A percentile compares a stretch with the other conserved stretches of the same genome.
Conservation (phyloP, 225 moss, liverwort and hornwort genomes). For the Pseudoscleropodium purum region DNA sequence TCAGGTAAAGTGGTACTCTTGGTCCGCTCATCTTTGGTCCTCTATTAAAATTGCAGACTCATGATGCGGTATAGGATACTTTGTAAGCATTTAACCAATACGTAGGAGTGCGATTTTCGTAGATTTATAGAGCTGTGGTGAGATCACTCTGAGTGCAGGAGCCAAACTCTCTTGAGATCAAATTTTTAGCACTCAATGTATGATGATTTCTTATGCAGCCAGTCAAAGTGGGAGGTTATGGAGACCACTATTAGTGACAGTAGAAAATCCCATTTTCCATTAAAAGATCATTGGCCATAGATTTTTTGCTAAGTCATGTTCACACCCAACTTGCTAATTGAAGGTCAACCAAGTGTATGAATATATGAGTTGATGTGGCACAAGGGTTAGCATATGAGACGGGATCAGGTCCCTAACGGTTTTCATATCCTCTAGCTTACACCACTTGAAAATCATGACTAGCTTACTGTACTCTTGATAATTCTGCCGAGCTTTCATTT, state of each 20-base stretch:
- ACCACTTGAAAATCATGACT: neutral
- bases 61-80: neutral
- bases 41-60: neutral
- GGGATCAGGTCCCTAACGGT: neutral
- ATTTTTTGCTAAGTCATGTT: neutral
- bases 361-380: neutral
- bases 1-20: constrained; percentile 48
- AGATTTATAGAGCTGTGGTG: neutral
- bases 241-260: neutral
- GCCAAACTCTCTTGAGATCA: neutral
- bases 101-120: neutral
- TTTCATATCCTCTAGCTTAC: neutral
- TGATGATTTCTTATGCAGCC: neutral
- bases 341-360: neutral
- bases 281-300: neutral
- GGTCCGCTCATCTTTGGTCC: constrained; percentile 7
- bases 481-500: neutral
- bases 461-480: neutral
- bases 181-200: neutral
- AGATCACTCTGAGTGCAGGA: neutral
- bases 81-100: neutral
- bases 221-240: neutral
- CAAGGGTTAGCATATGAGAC: neutral
- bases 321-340: neutral
- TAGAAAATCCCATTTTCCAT: neutral